Percentiles rank a stretch among this genome's conserved stretches.
These are phyloP conservation scores for Coemansia sp. DNA, from an alignment of 192 early-diverging fungal genomes.

Conservation along the genomic window DNA sequence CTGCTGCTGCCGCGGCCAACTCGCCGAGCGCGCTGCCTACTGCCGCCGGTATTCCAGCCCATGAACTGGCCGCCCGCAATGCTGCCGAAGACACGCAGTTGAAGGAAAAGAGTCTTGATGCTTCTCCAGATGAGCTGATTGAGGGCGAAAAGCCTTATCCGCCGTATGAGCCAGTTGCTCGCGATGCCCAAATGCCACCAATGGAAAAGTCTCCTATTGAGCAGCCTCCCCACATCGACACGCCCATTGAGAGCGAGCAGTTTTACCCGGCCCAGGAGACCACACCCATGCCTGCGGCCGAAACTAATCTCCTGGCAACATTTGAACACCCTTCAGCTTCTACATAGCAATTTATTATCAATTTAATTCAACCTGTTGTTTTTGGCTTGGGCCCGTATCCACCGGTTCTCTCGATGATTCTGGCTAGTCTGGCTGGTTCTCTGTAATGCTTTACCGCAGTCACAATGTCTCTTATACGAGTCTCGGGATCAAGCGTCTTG, in stretches of 20 bases:
- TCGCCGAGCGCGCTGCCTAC: conserved; percentile 15
- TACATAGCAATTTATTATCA: not conserved
- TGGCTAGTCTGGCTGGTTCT: not conserved
- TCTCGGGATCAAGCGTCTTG: conserved; percentile 83
- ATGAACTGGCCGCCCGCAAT: conserved; percentile 21
- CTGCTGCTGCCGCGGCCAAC: not conserved
- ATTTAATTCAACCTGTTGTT: not conserved
- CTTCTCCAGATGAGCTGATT: too few relatives aligned
- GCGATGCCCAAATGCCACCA: too few relatives aligned
- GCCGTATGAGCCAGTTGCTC: too few relatives aligned
- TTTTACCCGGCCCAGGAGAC: not conserved
- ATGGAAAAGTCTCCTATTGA: too few relatives aligned
- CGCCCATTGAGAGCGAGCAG: not conserved
- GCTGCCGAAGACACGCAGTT: conserved; percentile 18
- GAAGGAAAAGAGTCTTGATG: not conserved
- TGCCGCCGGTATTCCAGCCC: conserved; percentile 23
- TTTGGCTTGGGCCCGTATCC: conserved; percentile 4
- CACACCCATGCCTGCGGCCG: not conserved
- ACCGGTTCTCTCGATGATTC: conserved; percentile 1
- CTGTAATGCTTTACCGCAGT: conserved; percentile 84
- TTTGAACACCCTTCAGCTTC: not conserved
- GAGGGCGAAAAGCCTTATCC: too few relatives aligned
- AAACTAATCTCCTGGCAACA: not conserved
- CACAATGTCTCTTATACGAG: conserved; percentile 84
- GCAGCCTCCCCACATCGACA: not conserved